Evolutionary conservation across 2,329 filamentous ascomycete species (phyloP), one percentile per base, ranked within the genome.

Genomic region (Coleophoma crateriformis): DNA sequence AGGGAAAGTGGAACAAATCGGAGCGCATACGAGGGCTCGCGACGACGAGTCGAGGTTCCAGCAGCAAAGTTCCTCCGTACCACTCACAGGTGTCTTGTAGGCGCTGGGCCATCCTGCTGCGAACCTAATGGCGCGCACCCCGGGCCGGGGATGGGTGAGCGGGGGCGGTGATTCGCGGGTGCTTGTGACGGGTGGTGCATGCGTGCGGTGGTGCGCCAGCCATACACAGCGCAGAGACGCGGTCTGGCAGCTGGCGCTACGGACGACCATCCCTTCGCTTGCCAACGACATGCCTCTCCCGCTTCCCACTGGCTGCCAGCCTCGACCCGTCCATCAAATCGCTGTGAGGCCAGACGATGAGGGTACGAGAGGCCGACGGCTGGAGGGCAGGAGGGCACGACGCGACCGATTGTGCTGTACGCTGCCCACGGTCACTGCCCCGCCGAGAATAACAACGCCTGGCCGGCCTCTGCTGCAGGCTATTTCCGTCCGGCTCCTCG

Each of bases 11-110:
- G 27, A 27, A 27, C 27, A 27, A 27, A 27, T 27, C 27, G 27
- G 27, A 27, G 27, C 27, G 6, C 27, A 27, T 27, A 27, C 27
- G 27, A 27, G 27, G 27, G 8, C 27, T 7, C 2, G 6, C 6
- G 8, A 27, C 6, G 27, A 27, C 27, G 27, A 27, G 27, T 27
- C 5, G 27, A 27, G 27, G 27, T 27, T 27, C 27, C 27, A 27
- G 27, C 27, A 27, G 27, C 27, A 27, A 27, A 27, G 27, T 27
- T 27, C 27, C 27, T 27, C 27, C 39, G 40, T 56, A 51, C 59
- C 58, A 58, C 46, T 59, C 59, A 61, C 50, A 54, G 55, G 38
- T 53, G 33, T 45, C 52, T 61, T 60, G 59, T 62, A 60, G 55
- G 56, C 59, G 59, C 57, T 55, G 52, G 37, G 43, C 35, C 44